Conservation (phyloP, 768 basidiomycete genomes). For the Mycena metata region DNA sequence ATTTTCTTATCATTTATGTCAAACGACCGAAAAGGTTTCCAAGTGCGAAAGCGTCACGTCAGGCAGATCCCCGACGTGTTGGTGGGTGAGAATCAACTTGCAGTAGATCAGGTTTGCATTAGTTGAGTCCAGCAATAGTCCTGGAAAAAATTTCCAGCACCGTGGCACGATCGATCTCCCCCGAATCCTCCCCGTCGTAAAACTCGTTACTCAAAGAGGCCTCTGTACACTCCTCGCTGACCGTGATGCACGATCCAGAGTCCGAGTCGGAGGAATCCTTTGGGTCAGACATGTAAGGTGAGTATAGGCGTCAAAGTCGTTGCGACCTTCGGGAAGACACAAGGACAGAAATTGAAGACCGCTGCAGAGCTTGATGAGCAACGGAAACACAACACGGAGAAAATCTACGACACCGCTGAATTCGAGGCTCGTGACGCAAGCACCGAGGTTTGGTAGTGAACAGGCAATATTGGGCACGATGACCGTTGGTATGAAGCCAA, state of each 20-base stretch:
- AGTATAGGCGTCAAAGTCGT: not conserved
- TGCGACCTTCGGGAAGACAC: not conserved
- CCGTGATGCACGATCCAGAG: constrained; percentile 6
- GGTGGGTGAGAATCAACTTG: too few relatives aligned
- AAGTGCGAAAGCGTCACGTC: too few relatives aligned
- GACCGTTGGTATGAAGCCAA: not conserved
- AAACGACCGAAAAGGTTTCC: too few relatives aligned
- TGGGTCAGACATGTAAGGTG: not conserved
- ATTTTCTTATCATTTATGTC: too few relatives aligned
- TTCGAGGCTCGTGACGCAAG: constrained; percentile 16
- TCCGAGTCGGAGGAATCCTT: constrained; percentile 18
- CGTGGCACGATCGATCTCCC: constrained; percentile 6
- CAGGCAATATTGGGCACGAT: not conserved
- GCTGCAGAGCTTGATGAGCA: constrained; percentile 3
- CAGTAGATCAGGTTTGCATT: too few relatives aligned
- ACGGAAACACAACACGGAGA: not conserved
- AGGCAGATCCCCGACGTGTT: too few relatives aligned
- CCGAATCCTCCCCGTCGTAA: not conserved
- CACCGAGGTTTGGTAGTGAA: not conserved
- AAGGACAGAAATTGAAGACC: constrained; percentile 8
- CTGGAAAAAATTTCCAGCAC: constrained; percentile 18
- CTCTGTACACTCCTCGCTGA: not conserved
- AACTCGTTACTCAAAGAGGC: not conserved
- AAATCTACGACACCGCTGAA: not conserved
- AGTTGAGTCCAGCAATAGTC: too few relatives aligned